A percentile compares a stretch with the other conserved stretches of the same genome.
Conservation (phyloP, 345 rosid genomes). For the Hypericum perforatum region DNA sequence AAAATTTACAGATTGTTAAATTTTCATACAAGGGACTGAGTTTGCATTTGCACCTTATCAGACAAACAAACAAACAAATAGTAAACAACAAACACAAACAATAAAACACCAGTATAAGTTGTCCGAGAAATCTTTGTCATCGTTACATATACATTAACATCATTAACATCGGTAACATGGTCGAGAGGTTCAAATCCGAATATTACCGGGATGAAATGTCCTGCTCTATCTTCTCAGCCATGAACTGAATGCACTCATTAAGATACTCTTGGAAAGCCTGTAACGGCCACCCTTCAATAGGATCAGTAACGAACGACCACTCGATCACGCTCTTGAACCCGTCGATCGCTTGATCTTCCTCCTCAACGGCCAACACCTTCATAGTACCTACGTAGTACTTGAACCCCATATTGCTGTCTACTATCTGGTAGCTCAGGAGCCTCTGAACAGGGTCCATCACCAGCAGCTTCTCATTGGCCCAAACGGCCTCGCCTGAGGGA, state of each 20-base stretch:
- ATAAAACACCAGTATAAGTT: too few species aligned
- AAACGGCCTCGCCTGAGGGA: slow-evolving; percentile 3
- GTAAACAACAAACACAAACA: too few species aligned
- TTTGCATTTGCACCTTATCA: too few species aligned
- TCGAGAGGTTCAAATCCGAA: background rate
- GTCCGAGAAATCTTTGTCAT: too few species aligned
- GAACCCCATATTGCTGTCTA: slow-evolving; percentile 47
- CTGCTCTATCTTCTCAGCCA: slow-evolving; percentile 41
- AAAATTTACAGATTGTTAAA: too few species aligned
- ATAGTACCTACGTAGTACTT: slow-evolving; percentile 34
- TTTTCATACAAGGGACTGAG: too few species aligned
- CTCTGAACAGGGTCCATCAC: slow-evolving; percentile 30
- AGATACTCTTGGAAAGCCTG: slow-evolving; percentile 32
- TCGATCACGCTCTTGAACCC: slow-evolving; percentile 34
- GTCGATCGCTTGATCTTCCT: slow-evolving; percentile 12
- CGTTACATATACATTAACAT: too few species aligned
- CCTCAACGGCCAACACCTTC: slow-evolving; percentile 20
- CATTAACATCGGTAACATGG: too few species aligned
- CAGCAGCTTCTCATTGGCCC: slow-evolving; percentile 51
- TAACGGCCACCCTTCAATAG: slow-evolving; percentile 38
- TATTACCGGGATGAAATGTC: background rate
- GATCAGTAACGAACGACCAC: slow-evolving; percentile 62
- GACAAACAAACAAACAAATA: too few species aligned
- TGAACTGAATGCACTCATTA: slow-evolving; percentile 26
- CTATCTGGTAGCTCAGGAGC: slow-evolving; percentile 49